Evolutionary conservation across 192 early-diverging fungal species (phyloP), one percentile per base, ranked within the genome.

Genomic region (Entomortierella chlamydospora): DNA sequence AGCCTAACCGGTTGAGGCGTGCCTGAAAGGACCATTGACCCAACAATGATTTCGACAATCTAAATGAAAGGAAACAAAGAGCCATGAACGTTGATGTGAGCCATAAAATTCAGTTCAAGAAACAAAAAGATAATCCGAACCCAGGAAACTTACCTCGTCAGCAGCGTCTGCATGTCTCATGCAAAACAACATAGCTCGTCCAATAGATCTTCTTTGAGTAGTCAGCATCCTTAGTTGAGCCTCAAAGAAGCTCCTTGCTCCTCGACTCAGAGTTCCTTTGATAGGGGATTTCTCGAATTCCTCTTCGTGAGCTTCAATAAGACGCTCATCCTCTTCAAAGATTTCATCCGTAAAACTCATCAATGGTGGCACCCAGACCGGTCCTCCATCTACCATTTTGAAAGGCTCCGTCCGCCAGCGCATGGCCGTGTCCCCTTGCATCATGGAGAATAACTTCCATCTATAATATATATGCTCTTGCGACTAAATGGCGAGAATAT

Each of bases 371-470:
- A 92, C 84, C 96, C 97, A 97, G 42, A 90, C 70, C 8, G 92
- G 87, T 1, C 93, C 95, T 29, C 86, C 88, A 61, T 93, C 91
- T 58, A 92, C 91, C 95, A 98, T 97, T 10, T 90, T 85, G 79
- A 98, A 98, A 31, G 95, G 88, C 47, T 92, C 86, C 17, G 85
- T 84, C 33, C 83, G 86, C 97, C 96, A 97, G 13, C 83, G 82
- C 29, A 69, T 68, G 61, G 84, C 89, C 2, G 90, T 85, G 57
- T 98, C 97, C 25, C 93, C 94, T 70, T 95, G 94, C 61, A 94
- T 81, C 18, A 96, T 83, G 31, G 95, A 96, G 82, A 90, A 97
- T 45, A 98, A 84, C 58, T 91, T 93, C 96, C 97, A 97, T 10
- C 95, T 88, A 73, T 98, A 98, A 56, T 97, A 97, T 26, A 89